Conservation (phyloP, 345 rosid genomes). For the Euclidium syriacum region DNA sequence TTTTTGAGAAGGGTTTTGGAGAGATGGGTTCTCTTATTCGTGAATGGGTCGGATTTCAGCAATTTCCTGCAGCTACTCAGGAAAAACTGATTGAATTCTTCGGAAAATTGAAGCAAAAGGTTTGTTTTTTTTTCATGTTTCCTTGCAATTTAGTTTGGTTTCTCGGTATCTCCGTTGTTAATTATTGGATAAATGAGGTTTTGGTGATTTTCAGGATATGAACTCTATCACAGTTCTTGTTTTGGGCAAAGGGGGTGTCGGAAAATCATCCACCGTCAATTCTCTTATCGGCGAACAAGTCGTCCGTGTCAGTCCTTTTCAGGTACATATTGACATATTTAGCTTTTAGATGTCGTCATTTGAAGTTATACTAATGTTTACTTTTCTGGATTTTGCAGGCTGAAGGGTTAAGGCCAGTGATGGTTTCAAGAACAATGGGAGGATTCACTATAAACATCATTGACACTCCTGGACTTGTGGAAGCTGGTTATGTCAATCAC, state of each 20-base stretch:
- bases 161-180: conserved; percentile 8
- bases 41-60: conserved; percentile 77
- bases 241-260: conserved; percentile 83
- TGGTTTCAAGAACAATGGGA: conserved; percentile 63
- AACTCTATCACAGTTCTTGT: conserved; percentile 69
- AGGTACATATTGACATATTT: conserved; percentile 41
- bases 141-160: neutral
- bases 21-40: conserved; percentile 52
- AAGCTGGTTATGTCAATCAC: conserved; percentile 80
- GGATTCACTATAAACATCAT: conserved; percentile 76
- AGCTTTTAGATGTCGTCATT: too few species aligned
- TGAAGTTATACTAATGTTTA: neutral
- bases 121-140: conserved; percentile 8
- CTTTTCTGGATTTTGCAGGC: conserved; percentile 38
- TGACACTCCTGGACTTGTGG: conserved; percentile 82
- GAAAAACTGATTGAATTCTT: conserved; percentile 54
- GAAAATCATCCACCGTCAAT: conserved; percentile 82
- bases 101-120: conserved; percentile 70
- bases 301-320: conserved; percentile 68
- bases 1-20: conserved; percentile 6
- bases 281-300: conserved; percentile 78
- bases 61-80: conserved; percentile 70
- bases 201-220: conserved; percentile 46
- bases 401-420: conserved; percentile 63
- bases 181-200: neutral